These are phyloP conservation scores for Thermothielavioides terrestris DNA, from an alignment of 495 filamentous ascomycete species.

Conservation along the genomic window DNA sequence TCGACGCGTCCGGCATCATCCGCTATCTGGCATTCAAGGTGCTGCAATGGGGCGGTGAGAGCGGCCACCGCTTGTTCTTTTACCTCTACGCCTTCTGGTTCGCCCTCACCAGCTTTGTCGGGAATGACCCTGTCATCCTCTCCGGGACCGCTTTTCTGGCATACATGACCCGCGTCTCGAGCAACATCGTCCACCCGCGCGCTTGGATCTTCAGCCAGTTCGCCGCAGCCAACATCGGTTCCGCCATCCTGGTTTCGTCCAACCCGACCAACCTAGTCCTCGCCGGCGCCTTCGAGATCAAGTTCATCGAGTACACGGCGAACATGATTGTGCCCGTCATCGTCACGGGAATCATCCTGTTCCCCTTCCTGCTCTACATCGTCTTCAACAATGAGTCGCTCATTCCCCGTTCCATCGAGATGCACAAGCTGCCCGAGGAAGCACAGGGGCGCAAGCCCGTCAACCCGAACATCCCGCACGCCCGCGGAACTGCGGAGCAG, in stretches of 20 bases:
- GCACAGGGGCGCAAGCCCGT: slow-evolving; percentile 44
- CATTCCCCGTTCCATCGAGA: slow-evolving; percentile 53
- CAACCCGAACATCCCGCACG: slow-evolving; percentile 59
- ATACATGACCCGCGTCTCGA: slow-evolving; percentile 62
- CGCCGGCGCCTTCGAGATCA: slow-evolving; percentile 57
- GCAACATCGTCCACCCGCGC: slow-evolving; percentile 55
- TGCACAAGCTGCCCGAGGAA: slow-evolving; percentile 55
- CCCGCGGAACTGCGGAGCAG: slow-evolving; percentile 46
- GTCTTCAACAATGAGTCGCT: slow-evolving; percentile 53
- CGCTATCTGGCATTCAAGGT: slow-evolving; percentile 58
- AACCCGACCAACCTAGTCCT: slow-evolving; percentile 68
- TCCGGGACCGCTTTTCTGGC: slow-evolving; percentile 61
- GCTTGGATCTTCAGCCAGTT: slow-evolving; percentile 66
- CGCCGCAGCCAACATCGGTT: slow-evolving; percentile 57
- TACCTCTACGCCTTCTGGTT: slow-evolving; percentile 64
- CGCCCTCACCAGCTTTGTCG: slow-evolving; percentile 53
- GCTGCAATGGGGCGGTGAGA: slow-evolving; percentile 52
- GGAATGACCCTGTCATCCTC: slow-evolving; percentile 62
- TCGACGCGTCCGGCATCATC: slow-evolving; percentile 61
- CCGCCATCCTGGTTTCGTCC: slow-evolving; percentile 60
- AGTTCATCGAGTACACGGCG: slow-evolving; percentile 57
- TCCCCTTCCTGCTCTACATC: slow-evolving; percentile 56
- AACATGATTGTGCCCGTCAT: slow-evolving; percentile 63
- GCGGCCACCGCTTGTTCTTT: slow-evolving; percentile 54
- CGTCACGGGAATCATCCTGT: slow-evolving; percentile 52